Percentiles rank a stretch among this genome's conserved stretches.
Conservation (phyloP, 148 eudicot genomes). For the Fallopia convolvulus region DNA sequence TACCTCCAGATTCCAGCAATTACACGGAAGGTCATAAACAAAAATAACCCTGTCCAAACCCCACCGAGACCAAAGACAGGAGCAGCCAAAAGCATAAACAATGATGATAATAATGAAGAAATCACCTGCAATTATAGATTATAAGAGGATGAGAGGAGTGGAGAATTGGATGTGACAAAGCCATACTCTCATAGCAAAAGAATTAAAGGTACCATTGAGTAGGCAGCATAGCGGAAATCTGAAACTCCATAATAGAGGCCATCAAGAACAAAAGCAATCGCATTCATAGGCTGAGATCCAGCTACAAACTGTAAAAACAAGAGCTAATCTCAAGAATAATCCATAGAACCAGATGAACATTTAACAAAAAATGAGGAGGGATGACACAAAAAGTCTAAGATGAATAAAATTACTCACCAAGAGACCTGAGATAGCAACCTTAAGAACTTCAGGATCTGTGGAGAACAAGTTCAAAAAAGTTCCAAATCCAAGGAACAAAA, state of each 20-base stretch:
- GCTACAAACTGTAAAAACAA: slow-evolving; percentile 65
- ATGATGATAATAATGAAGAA: slow-evolving; percentile 55
- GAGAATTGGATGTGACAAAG: background rate
- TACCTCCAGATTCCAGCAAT: slow-evolving; percentile 86
- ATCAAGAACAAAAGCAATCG: slow-evolving; percentile 89
- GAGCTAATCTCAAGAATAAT: background rate
- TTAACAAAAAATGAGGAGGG: background rate
- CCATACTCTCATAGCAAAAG: background rate
- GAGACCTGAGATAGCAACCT: slow-evolving; percentile 67
- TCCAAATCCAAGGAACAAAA: slow-evolving; percentile 64
- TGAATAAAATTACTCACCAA: slow-evolving; percentile 41
- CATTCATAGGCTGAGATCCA: slow-evolving; percentile 90
- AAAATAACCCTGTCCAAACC: slow-evolving; percentile 77
- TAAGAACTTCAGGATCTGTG: slow-evolving; percentile 57
- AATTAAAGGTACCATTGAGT: slow-evolving; percentile 59
- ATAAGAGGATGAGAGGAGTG: background rate
- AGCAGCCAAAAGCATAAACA: slow-evolving; percentile 51
- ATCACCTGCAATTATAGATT: slow-evolving; percentile 39
- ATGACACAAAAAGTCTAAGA: background rate
- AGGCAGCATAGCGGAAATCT: slow-evolving; percentile 87
- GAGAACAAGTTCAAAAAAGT: slow-evolving; percentile 48
- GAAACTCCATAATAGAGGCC: slow-evolving; percentile 96
- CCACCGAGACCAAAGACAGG: slow-evolving; percentile 74
- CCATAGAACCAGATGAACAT: background rate
- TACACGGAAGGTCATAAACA: slow-evolving; percentile 87